phyloP scores from a whole-genome alignment of 1,139 yeast species.

The Hemisphaericaspora subhashii region DNA sequence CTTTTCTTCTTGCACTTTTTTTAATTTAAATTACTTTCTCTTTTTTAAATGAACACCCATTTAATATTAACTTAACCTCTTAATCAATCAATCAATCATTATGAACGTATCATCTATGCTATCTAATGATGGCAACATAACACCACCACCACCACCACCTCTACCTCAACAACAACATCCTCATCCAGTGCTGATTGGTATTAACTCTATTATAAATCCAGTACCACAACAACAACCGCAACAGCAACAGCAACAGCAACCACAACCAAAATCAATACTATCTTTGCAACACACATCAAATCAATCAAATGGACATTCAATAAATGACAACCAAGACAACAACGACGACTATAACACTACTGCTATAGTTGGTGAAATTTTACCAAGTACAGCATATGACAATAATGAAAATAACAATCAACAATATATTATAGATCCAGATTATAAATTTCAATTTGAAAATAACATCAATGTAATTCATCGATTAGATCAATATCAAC shows the following conservation, averaged over 20 bases:
- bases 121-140: slow-evolving; percentile 23
- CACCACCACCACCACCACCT: slow-evolving; percentile 5
- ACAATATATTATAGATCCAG: slow-evolving; percentile 9
- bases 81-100: background rate
- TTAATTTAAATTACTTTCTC: background rate
- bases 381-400: slow-evolving; percentile 5
- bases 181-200: background rate
- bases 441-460: slow-evolving; percentile 23
- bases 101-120: slow-evolving; percentile 47
- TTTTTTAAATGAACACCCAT: background rate
- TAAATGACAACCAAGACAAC: no score
- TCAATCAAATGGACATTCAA: slow-evolving; percentile 2
- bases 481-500: slow-evolving; percentile 30
- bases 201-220: background rate
- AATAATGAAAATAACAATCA: background rate
- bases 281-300: slow-evolving; percentile 1
- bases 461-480: slow-evolving; percentile 25
- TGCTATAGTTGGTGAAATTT: slow-evolving; percentile 11
- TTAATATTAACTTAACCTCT: background rate
- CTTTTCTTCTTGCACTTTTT: no score
- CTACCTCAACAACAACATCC: background rate
- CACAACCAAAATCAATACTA: no score
- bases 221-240: background rate
- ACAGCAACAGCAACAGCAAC: slow-evolving; percentile 4
- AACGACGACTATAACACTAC: no score